A percentile compares a stretch with the other conserved stretches of the same genome.
These are phyloP conservation scores for Butyriboletus loyo DNA, from an alignment of 768 basidiomycete genomes.

Conservation along the genomic window DNA sequence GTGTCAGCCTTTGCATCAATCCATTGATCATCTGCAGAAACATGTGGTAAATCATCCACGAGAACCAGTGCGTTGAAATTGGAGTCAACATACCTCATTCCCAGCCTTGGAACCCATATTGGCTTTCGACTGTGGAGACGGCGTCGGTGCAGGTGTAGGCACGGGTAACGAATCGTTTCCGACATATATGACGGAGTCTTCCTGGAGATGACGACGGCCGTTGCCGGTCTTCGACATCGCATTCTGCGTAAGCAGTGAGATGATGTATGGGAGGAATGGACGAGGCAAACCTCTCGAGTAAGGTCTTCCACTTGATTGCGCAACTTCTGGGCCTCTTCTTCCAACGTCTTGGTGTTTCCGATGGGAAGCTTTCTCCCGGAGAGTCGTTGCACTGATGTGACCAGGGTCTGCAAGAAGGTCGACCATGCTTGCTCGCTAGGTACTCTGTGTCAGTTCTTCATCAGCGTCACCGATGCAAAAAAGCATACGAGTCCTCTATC, in stretches of 20 bases:
- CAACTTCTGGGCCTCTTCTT: constrained; percentile 61
- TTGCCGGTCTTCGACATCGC: not conserved
- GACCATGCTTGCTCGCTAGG: constrained; percentile 66
- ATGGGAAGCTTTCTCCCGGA: constrained; percentile 65
- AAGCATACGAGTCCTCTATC: constrained; percentile 61
- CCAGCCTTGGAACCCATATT: constrained; percentile 48
- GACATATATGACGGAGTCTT: constrained; percentile 16
- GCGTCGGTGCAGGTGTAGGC: not conserved
- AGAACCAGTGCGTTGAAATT: not conserved
- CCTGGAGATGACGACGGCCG: constrained; percentile 7
- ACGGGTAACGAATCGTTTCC: constrained; percentile 5
- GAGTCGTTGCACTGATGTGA: constrained; percentile 59
- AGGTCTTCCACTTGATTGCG: constrained; percentile 60
- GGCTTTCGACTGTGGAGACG: constrained; percentile 32
- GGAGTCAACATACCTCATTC: constrained; percentile 46
- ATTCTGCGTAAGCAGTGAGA: constrained; percentile 9
- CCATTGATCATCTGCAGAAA: constrained; percentile 57
- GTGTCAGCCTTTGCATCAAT: constrained; percentile 72
- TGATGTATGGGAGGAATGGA: not conserved
- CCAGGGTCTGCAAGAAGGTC: constrained; percentile 56
- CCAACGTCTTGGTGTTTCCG: constrained; percentile 40
- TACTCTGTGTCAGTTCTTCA: constrained; percentile 16
- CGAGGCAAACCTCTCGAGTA: constrained; percentile 55
- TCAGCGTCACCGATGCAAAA: not conserved
- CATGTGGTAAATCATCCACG: not conserved